Conservation (phyloP, 441 rosid species). For the Populus tomentosa region DNA sequence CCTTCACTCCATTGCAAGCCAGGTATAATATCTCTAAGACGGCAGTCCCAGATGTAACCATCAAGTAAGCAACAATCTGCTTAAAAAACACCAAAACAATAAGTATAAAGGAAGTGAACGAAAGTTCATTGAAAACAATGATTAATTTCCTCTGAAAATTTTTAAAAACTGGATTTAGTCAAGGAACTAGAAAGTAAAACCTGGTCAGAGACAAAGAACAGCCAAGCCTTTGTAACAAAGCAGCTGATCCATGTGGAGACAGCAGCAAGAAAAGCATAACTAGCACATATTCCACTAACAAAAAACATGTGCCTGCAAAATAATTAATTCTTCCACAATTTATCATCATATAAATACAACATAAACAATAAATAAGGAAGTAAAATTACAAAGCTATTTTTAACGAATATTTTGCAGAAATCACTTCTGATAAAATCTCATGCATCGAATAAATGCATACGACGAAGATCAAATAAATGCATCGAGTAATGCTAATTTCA, state of each 20-base stretch:
- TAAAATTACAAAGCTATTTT: not conserved
- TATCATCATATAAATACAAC: not conserved
- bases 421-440: not conserved
- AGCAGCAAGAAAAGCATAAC: constrained; percentile 59
- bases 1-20: constrained; percentile 78
- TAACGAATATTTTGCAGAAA: not conserved
- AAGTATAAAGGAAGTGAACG: not conserved
- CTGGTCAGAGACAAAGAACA: constrained; percentile 83
- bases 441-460: too few species aligned
- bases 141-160: not conserved
- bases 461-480: too few species aligned
- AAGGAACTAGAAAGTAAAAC: constrained; percentile 19
- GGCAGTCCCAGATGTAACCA: constrained; percentile 76
- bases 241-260: constrained; percentile 47
- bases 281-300: constrained; percentile 53
- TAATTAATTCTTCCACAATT: not conserved
- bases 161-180: not conserved
- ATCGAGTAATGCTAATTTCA: too few species aligned
- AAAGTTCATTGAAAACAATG: too few species aligned
- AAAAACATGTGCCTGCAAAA: constrained; percentile 60
- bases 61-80: constrained; percentile 74
- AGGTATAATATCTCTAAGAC: constrained; percentile 57
- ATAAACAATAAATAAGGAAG: not conserved
- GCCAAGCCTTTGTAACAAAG: constrained; percentile 62
- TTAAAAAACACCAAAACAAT: not conserved